phyloP scores from a whole-genome alignment of 805 yeast species.

The Starmera quercuum region DNA sequence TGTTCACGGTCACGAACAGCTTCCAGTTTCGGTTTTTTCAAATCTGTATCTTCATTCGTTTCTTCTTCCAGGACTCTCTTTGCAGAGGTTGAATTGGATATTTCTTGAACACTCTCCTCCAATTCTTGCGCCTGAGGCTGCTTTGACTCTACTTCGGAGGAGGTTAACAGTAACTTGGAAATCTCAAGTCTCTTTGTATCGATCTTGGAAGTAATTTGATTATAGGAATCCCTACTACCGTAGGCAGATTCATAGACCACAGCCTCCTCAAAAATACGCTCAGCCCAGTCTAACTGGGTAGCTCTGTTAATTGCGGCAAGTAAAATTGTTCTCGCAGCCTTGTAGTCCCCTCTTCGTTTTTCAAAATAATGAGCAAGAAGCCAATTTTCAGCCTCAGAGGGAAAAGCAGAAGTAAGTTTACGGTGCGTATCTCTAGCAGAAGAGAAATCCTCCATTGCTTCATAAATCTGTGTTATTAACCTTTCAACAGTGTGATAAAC shows the following conservation, averaged over 20 bases:
- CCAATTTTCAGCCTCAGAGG: constrained; percentile 40
- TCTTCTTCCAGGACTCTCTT: too few species aligned
- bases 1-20: constrained; percentile 49
- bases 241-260: constrained; percentile 26
- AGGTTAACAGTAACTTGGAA: constrained; percentile 2
- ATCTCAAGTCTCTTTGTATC: constrained; percentile 16
- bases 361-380: constrained; percentile 34
- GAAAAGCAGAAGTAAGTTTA: constrained; percentile 19
- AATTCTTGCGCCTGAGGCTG: too few species aligned
- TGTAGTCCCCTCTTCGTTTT: constrained; percentile 19
- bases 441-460: constrained; percentile 21
- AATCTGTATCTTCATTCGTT: neutral
- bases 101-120: constrained; percentile 8
- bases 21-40: neutral
- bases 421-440: constrained; percentile 21
- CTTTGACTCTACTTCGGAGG: too few species aligned
- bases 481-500: constrained; percentile 37
- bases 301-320: constrained; percentile 23
- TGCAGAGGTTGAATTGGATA: neutral
- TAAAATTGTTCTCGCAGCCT: constrained; percentile 22
- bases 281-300: constrained; percentile 40
- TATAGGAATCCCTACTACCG: constrained; percentile 23
- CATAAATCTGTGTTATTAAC: constrained; percentile 27
- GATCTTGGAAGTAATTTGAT: constrained; percentile 18
- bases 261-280: constrained; percentile 39